phyloP scores from a whole-genome alignment of 345 rosid species.

The Salix caprea region DNA sequence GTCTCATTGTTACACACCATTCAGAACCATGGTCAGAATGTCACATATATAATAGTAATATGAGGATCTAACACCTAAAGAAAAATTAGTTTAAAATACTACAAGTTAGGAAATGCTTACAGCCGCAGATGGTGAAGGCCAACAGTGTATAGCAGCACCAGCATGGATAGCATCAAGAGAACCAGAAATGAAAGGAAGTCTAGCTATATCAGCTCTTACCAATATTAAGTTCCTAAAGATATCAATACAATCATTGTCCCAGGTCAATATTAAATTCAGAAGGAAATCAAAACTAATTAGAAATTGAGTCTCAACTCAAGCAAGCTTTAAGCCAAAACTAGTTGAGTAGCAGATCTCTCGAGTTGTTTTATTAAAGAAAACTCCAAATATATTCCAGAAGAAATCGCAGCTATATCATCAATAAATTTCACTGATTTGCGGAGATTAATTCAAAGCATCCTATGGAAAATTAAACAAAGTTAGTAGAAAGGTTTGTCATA shows the following conservation, averaged over 20 bases:
- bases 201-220: constrained; percentile 85
- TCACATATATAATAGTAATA: background rate
- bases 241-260: background rate
- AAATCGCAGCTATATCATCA: background rate
- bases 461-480: background rate
- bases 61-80: background rate
- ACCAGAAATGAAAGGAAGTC: constrained; percentile 71
- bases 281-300: background rate
- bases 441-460: background rate
- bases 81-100: background rate
- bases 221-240: constrained; percentile 53
- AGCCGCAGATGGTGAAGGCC: constrained; percentile 85
- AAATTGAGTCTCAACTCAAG: background rate
- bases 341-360: background rate
- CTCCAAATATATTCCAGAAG: background rate
- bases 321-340: background rate
- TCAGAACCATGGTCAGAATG: background rate
- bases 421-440: background rate
- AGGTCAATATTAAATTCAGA: background rate
- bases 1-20: background rate
- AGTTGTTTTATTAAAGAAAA: background rate
- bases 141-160: constrained; percentile 89
- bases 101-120: constrained; percentile 35
- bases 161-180: constrained; percentile 87
- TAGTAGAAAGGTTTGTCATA: constrained; percentile 19